phyloP scores from a whole-genome alignment of 1,284 basidiomycete genomes.

The Moniliophthora roreri region DNA sequence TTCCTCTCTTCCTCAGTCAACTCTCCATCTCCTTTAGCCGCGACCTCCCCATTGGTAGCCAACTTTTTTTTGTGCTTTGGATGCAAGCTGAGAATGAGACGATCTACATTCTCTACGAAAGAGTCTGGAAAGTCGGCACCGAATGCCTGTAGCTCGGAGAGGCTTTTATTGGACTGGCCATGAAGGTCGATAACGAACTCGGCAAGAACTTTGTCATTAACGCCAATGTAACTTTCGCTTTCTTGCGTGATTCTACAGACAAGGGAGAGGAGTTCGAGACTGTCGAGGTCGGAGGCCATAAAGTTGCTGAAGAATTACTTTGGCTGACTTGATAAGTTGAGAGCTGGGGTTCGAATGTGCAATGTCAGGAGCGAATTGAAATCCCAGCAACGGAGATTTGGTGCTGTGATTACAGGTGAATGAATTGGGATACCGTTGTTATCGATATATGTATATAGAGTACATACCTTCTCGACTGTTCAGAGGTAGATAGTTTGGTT shows the following conservation, averaged over 20 bases:
- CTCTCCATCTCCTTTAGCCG: slow-evolving; percentile 32
- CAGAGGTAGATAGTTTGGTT: too few species aligned
- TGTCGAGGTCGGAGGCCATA: slow-evolving; percentile 81
- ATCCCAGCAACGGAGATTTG: too few species aligned
- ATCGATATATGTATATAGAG: too few species aligned
- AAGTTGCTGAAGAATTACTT: too few species aligned
- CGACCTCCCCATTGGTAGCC: slow-evolving; percentile 39
- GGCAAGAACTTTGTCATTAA: slow-evolving; percentile 90
- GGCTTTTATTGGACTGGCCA: slow-evolving; percentile 72
- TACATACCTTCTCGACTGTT: too few species aligned
- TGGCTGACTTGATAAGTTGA: too few species aligned
- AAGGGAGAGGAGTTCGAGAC: slow-evolving; percentile 88
- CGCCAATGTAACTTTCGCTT: slow-evolving; percentile 81
- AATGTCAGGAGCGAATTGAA: too few species aligned
- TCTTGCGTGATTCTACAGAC: slow-evolving; percentile 90
- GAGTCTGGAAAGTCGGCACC: slow-evolving; percentile 89
- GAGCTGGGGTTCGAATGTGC: too few species aligned
- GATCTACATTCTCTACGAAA: slow-evolving; percentile 91
- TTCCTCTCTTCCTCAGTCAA: slow-evolving; percentile 71
- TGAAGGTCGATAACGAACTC: slow-evolving; percentile 96
- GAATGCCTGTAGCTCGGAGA: slow-evolving; percentile 70
- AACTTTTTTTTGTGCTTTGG: slow-evolving; percentile 90
- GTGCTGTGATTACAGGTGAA: too few species aligned
- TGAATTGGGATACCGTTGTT: too few species aligned
- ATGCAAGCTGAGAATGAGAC: slow-evolving; percentile 92